Evolutionary conservation across 352 stramenopile genomes (phyloP).

Genomic region (Phytophthora crassamura): DNA sequence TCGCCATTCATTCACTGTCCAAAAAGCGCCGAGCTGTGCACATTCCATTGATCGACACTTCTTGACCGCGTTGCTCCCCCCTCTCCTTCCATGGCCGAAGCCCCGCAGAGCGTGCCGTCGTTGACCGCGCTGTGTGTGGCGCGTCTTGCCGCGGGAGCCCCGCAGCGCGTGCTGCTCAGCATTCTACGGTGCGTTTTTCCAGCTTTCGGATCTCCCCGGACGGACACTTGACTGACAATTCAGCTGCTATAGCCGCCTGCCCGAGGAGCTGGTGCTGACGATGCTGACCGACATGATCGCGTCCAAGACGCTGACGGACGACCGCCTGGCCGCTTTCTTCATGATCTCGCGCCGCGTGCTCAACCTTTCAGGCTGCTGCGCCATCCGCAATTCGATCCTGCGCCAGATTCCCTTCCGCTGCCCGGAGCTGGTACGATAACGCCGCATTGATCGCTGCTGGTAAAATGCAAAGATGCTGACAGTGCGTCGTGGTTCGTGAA

Average conservation of each 20-base stretch:
- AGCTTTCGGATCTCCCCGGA: neutral
- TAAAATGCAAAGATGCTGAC: slow-evolving; percentile 6
- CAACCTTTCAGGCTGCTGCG: slow-evolving; percentile 69
- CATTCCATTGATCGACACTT: neutral
- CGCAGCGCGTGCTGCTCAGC: slow-evolving; percentile 59
- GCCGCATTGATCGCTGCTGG: neutral
- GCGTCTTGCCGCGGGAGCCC: slow-evolving; percentile 56
- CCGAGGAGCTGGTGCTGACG: slow-evolving; percentile 83
- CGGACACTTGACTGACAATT: neutral
- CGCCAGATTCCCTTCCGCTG: slow-evolving; percentile 88
- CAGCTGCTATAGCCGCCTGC: slow-evolving; percentile 54
- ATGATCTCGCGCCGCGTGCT: slow-evolving; percentile 78
- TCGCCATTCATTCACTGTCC: slow-evolving; percentile 12
- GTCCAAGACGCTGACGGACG: slow-evolving; percentile 80
- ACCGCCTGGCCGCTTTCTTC: slow-evolving; percentile 85
- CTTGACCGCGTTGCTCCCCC: neutral
- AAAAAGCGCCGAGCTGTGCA: slow-evolving; percentile 18
- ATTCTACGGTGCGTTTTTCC: slow-evolving; percentile 60
- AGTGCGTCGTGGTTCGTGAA: neutral
- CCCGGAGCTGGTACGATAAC: slow-evolving; percentile 67
- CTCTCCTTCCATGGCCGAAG: slow-evolving; percentile 22
- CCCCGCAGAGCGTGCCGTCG: slow-evolving; percentile 43
- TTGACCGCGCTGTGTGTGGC: slow-evolving; percentile 71
- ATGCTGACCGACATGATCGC: slow-evolving; percentile 76
- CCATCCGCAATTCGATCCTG: slow-evolving; percentile 88